Percentiles rank a stretch among this genome's conserved stretches.
Evolutionary conservation across 208 protist genomes (phyloP).

Genomic region (Tritrichomonas foetus): DNA sequence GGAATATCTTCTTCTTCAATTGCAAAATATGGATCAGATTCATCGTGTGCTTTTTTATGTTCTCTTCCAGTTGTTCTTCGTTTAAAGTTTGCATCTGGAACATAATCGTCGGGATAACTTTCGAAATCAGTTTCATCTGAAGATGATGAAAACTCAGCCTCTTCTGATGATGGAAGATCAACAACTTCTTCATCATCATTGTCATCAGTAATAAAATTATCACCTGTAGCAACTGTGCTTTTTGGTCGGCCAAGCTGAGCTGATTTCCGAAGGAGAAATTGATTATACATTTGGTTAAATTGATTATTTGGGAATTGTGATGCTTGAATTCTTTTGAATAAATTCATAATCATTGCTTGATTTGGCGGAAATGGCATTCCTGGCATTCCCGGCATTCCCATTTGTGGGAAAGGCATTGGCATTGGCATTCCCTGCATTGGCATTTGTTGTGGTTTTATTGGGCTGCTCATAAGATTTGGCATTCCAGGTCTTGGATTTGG

Average conservation of each 20-base stretch:
- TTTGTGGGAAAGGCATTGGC: too few species aligned
- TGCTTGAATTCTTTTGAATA: too few species aligned
- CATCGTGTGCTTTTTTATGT: neutral
- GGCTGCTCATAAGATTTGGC: too few species aligned
- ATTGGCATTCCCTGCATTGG: too few species aligned
- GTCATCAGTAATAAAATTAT: neutral
- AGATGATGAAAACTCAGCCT: neutral
- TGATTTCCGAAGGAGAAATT: too few species aligned
- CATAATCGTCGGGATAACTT: neutral
- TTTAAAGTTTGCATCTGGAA: neutral
- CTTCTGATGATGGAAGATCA: neutral
- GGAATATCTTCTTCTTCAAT: slow-evolving; percentile 31
- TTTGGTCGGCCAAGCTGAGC: neutral
- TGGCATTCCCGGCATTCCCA: too few species aligned
- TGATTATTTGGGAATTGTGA: too few species aligned
- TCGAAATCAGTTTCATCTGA: neutral
- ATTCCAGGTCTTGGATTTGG: too few species aligned
- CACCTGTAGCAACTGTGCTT: neutral
- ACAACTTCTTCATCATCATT: neutral
- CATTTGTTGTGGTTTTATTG: too few species aligned
- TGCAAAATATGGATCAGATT: neutral
- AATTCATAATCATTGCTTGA: too few species aligned
- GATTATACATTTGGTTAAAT: too few species aligned
- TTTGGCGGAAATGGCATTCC: too few species aligned
- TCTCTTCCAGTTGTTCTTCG: neutral